Evolutionary conservation across 2,329 filamentous ascomycete genomes (phyloP).

Genomic region (Aspergillus cejpii): DNA sequence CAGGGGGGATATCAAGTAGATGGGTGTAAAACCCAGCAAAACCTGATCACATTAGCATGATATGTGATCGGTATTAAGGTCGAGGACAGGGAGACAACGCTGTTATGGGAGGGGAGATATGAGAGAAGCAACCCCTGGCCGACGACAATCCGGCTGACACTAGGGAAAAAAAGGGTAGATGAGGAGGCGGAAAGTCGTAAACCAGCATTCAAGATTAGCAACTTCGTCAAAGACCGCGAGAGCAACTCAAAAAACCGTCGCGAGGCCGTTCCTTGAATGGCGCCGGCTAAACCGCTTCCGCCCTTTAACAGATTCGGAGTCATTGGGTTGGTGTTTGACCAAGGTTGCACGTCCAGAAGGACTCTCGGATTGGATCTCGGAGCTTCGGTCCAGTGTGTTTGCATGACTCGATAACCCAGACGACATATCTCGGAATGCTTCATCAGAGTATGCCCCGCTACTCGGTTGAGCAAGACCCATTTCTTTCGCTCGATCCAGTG

Average conservation of each 20-base stretch:
- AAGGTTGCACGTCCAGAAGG: constrained; percentile 41
- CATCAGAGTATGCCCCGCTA: constrained; percentile 61
- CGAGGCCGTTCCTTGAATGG: constrained; percentile 89
- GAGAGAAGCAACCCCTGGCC: not conserved
- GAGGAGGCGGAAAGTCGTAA: no score
- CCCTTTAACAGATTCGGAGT: constrained; percentile 51
- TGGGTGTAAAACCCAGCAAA: not conserved
- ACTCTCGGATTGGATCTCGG: constrained; percentile 36
- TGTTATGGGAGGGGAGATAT: not conserved
- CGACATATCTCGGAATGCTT: constrained; percentile 60
- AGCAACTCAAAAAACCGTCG: constrained; percentile 64
- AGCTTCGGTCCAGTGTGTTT: constrained; percentile 40
- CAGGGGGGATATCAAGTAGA: not conserved
- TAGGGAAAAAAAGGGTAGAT: not conserved
- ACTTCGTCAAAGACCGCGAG: no score
- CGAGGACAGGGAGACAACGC: not conserved
- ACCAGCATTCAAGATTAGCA: no score
- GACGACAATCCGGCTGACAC: not conserved
- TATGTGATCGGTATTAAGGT: no score
- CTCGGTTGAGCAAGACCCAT: constrained; percentile 69
- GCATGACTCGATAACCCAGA: constrained; percentile 63
- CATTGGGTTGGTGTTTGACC: constrained; percentile 40
- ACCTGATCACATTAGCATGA: no score
- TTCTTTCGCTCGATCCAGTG: constrained; percentile 77
- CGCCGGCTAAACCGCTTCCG: constrained; percentile 76